phyloP scores from a whole-genome alignment of 495 filamentous ascomycete genomes.

The Cairneyella variabilis region DNA sequence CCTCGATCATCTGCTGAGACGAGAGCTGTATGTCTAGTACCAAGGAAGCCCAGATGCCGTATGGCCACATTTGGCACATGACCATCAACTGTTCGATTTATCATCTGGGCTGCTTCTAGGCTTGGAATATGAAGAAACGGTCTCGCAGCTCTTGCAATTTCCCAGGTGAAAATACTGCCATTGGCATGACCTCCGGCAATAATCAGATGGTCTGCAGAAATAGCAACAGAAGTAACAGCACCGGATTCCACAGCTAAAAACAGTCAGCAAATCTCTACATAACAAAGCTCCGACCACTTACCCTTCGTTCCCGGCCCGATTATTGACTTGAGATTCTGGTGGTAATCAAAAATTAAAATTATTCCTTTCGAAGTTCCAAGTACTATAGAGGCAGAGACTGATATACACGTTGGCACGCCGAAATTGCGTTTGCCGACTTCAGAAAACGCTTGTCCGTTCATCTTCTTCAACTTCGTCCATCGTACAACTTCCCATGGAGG shows the following conservation, averaged over 20 bases:
- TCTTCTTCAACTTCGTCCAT: slow-evolving; percentile 91
- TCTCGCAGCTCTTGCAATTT: slow-evolving; percentile 70
- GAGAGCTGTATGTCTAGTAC: slow-evolving; percentile 90
- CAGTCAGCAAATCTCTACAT: slow-evolving; percentile 21
- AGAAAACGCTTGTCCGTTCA: slow-evolving; percentile 88
- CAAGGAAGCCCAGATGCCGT: slow-evolving; percentile 91
- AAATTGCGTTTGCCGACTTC: slow-evolving; percentile 91
- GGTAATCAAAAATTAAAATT: slow-evolving; percentile 93
- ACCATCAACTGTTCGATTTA: slow-evolving; percentile 67
- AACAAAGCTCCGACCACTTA: slow-evolving; percentile 32
- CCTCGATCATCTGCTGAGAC: slow-evolving; percentile 94
- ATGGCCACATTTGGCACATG: slow-evolving; percentile 74
- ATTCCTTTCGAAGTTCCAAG: slow-evolving; percentile 92
- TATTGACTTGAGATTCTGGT: slow-evolving; percentile 88
- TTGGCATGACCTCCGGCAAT: slow-evolving; percentile 85
- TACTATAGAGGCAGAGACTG: slow-evolving; percentile 84
- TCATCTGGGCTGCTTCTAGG: slow-evolving; percentile 59
- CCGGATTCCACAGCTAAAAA: slow-evolving; percentile 83
- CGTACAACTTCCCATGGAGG: slow-evolving; percentile 94
- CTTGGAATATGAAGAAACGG: slow-evolving; percentile 89
- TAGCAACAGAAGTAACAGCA: slow-evolving; percentile 77
- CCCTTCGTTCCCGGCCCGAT: slow-evolving; percentile 94
- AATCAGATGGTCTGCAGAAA: slow-evolving; percentile 91
- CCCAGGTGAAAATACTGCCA: slow-evolving; percentile 96
- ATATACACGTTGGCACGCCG: slow-evolving; percentile 84